Base-by-base conservation (phyloP, 1,139 yeast genomes). In the Candida dubliniensis region DNA sequence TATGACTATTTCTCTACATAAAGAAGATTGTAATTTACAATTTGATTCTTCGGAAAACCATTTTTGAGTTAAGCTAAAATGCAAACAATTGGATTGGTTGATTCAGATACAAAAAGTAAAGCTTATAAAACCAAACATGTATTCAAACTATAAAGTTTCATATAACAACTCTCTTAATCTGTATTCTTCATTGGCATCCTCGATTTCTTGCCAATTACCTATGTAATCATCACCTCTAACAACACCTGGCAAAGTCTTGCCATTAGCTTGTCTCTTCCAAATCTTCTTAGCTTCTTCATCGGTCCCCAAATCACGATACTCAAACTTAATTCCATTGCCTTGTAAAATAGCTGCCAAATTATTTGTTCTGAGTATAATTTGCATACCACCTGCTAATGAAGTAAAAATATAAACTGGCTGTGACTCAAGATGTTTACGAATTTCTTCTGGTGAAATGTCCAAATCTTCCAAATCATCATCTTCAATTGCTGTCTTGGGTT, bases 211-310 rank as follows among this genome's bases (percentile, higher is more conserved):
- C 85, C 85, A 85, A 59, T 84, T 82, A 5, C 96, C 96, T 53
- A 91, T 84, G 49, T 84, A 79, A 54, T 89, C 96, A 54, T 84
- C 89, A n/a, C 95, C 96, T 57, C 96, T 77, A 25, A 91, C 90
- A 18, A 93, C 78, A n/a, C 95, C 98, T 2, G 99, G 99, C 45
- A 90, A 76, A 1, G 79, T 68, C 56, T 86, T 82, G 5, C 96
- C 96, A 38, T 74, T 74, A 13, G 89, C 76, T 52, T 83, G 79
- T 60, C 95, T 77, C 58, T 82, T 84, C 97, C 98, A 91, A 30
- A 88, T 77, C 54, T 83, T 79, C 60, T 87, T 82, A 13, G 97
- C 97, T 46, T 81, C 84, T 41, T 84, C 90, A 59, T 90, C 95
- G 0, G 96, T 87, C 2, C 96, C 96, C 45, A 91, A 70, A 60